phyloP scores from a whole-genome alignment of 768 basidiomycete genomes.

The Trichaptum fuscoviolaceum region DNA sequence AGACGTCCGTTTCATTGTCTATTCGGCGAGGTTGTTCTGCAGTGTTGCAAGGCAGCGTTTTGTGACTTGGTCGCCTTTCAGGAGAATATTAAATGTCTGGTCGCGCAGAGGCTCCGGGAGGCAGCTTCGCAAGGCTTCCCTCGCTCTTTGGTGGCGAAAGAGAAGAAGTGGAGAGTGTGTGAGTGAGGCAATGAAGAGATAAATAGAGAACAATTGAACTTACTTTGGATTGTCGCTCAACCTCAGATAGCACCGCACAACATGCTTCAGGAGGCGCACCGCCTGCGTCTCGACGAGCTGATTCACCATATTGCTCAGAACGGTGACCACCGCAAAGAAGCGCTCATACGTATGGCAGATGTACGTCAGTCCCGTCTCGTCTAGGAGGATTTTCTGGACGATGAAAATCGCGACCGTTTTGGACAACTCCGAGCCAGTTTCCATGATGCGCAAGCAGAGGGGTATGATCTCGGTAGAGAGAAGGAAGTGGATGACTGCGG shows the following conservation, averaged over 20 bases:
- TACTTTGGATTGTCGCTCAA: constrained; percentile 94
- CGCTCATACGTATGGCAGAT: constrained; percentile 99
- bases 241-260: constrained; percentile 93
- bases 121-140: constrained; percentile 93
- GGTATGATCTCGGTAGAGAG: constrained; percentile 99
- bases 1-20: background rate
- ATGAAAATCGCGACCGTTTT: constrained; percentile 99
- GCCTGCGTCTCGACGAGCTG: constrained; percentile 98
- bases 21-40: constrained; percentile 79
- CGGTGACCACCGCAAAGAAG: constrained; percentile 98
- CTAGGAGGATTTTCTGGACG: constrained; percentile 94
- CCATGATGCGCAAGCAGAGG: constrained; percentile 98
- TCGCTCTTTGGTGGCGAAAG: constrained; percentile 50
- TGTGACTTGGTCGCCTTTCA: constrained; percentile 99
- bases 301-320: constrained; percentile 97
- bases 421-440: constrained; percentile 95
- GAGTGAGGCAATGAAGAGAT: background rate
- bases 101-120: constrained; percentile 93
- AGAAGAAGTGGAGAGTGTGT: background rate
- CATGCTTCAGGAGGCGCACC: constrained; percentile 92
- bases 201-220: constrained; percentile 22
- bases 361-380: constrained; percentile 96
- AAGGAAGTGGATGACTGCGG: constrained; percentile 97
- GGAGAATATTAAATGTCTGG: constrained; percentile 83
- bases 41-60: constrained; percentile 90